Percentiles rank a stretch among this genome's conserved stretches.
These are phyloP conservation scores for Microbotryomycetes sp. DNA, from an alignment of 1,284 basidiomycete species.

Conservation along the genomic window DNA sequence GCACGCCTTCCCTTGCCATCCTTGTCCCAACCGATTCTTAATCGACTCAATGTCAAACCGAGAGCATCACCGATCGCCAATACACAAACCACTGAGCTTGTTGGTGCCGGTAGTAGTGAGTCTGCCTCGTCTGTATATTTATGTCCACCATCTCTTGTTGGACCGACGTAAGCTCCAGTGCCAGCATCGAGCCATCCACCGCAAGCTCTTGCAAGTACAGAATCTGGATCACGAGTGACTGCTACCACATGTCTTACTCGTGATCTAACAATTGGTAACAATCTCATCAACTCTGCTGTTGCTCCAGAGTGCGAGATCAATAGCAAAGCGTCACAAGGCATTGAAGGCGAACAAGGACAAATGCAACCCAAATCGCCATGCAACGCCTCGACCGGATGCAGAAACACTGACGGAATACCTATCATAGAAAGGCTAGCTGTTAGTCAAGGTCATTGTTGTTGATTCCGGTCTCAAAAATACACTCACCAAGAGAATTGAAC, in stretches of 20 bases:
- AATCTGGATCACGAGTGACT: conserved; percentile 39
- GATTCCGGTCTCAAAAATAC: neutral
- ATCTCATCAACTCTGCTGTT: conserved; percentile 41
- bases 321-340: conserved; percentile 40
- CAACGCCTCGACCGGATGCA: conserved; percentile 44
- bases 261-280: conserved; percentile 40
- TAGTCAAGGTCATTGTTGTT: neutral
- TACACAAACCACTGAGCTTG: conserved; percentile 42
- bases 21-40: conserved; percentile 33
- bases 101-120: conserved; percentile 41
- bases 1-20: conserved; percentile 30
- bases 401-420: conserved; percentile 43
- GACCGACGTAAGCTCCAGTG: conserved; percentile 31
- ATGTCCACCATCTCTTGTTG: conserved; percentile 18
- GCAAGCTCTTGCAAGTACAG: conserved; percentile 39
- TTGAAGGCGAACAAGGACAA: conserved; percentile 34
- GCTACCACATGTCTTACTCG: conserved; percentile 41
- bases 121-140: conserved; percentile 37
- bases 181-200: conserved; percentile 41
- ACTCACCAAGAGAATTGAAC: conserved; percentile 37
- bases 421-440: neutral
- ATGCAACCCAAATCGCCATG: conserved; percentile 45
- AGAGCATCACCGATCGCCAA: conserved; percentile 44
- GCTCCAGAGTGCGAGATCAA: conserved; percentile 44
- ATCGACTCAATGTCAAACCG: conserved; percentile 35